Percentiles rank a stretch among this genome's conserved stretches.
phyloP scores from a whole-genome alignment of 768 basidiomycete species.

The Gymnopilus dilepis region DNA sequence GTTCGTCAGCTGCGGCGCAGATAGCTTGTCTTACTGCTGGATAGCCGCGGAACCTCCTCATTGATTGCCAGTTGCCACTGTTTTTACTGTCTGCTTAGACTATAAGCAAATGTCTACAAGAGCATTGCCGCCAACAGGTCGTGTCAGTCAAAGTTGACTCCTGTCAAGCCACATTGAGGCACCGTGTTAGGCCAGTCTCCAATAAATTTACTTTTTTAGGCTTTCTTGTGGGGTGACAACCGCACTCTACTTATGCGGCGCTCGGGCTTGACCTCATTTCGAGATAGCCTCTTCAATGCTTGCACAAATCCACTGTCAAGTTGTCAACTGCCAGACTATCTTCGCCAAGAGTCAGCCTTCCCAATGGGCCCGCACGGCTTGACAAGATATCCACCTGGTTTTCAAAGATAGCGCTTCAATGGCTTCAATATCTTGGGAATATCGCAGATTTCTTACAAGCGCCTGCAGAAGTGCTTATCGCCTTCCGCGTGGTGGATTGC shows the following conservation, averaged over 20 bases:
- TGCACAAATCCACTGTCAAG: too few species aligned
- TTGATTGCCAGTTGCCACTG: too few species aligned
- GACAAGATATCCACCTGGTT: background rate
- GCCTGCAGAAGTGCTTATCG: background rate
- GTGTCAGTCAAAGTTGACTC: background rate
- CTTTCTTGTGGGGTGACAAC: background rate
- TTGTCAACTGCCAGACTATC: too few species aligned
- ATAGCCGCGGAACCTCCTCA: background rate
- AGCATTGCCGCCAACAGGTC: background rate
- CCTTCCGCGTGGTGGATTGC: background rate
- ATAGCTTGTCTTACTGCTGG: background rate
- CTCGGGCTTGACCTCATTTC: background rate
- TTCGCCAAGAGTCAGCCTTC: too few species aligned
- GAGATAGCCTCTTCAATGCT: background rate
- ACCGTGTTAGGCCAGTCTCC: background rate
- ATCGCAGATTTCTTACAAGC: background rate
- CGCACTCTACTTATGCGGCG: background rate
- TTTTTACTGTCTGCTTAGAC: too few species aligned
- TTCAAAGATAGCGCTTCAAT: background rate
- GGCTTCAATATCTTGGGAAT: background rate
- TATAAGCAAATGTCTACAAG: background rate
- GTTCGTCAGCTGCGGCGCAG: background rate
- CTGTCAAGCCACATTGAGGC: background rate
- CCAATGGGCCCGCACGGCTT: background rate
- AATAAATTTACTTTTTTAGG: constrained; percentile 1